These are phyloP conservation scores for Starmerella apis DNA, from an alignment of 805 yeast genomes.

Conservation along the genomic window DNA sequence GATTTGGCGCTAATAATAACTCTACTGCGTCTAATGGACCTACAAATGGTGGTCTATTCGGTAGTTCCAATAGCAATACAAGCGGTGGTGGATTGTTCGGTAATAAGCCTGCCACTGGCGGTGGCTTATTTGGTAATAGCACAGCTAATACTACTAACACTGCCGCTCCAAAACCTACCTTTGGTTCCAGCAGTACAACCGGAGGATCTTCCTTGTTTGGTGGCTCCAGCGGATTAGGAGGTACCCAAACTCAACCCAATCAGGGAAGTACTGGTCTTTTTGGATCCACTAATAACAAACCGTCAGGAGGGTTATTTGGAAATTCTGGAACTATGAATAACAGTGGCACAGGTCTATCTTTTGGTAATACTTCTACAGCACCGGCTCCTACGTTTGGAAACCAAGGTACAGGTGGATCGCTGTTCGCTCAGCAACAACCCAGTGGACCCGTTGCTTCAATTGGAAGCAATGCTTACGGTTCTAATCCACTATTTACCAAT, in stretches of 20 bases:
- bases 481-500: constrained; percentile 50
- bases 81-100: constrained; percentile 1
- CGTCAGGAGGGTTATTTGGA: constrained; percentile 29
- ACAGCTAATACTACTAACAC: neutral
- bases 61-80: constrained; percentile 24
- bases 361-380: neutral
- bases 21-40: neutral
- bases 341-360: neutral
- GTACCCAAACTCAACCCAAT: constrained; percentile 19
- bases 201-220: constrained; percentile 36
- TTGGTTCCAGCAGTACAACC: constrained; percentile 16
- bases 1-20: neutral
- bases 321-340: constrained; percentile 4
- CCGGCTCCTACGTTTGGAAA: constrained; percentile 23
- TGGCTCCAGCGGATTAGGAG: constrained; percentile 24
- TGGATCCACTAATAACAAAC: constrained; percentile 28
- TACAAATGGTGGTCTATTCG: constrained; percentile 36
- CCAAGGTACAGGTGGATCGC: constrained; percentile 18
- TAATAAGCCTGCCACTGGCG: constrained; percentile 24
- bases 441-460: constrained; percentile 32
- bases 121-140: constrained; percentile 26
- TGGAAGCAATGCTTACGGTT: constrained; percentile 65
- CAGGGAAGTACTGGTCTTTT: constrained; percentile 22
- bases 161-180: constrained; percentile 12
- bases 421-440: constrained; percentile 22